A percentile compares a stretch with the other conserved stretches of the same genome.
These are phyloP conservation scores for Purpureocillium lavendulum DNA, from an alignment of 2,329 filamentous ascomycete species.

Conservation along the genomic window DNA sequence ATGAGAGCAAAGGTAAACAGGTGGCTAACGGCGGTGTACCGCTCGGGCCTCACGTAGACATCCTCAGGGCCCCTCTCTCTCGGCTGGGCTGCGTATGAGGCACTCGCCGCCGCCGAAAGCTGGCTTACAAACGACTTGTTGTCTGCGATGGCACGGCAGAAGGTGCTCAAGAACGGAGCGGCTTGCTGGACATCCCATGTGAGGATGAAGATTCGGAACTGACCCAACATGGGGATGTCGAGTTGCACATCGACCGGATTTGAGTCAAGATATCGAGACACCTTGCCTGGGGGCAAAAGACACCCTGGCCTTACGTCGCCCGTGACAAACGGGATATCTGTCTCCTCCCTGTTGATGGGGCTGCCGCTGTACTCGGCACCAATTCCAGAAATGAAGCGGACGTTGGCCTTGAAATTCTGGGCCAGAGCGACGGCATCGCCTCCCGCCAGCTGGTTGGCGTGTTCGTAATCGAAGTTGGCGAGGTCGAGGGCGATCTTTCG, in stretches of 20 bases:
- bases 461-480: slow-evolving; percentile 50
- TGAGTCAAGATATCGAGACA: slow-evolving; percentile 66
- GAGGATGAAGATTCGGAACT: slow-evolving; percentile 69
- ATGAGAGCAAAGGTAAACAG: slow-evolving; percentile 63
- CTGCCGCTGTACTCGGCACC: slow-evolving; percentile 54
- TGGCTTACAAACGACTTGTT: slow-evolving; percentile 48
- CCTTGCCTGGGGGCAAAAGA: slow-evolving; percentile 58
- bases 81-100: slow-evolving; percentile 54
- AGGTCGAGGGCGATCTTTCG: slow-evolving; percentile 52
- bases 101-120: slow-evolving; percentile 48
- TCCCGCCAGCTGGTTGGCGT: slow-evolving; percentile 48
- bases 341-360: slow-evolving; percentile 35
- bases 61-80: slow-evolving; percentile 51
- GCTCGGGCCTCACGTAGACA: slow-evolving; percentile 55
- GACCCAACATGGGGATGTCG: slow-evolving; percentile 68
- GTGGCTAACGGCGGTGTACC: slow-evolving; percentile 60
- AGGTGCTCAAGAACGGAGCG: slow-evolving; percentile 47
- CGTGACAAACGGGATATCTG: slow-evolving; percentile 29
- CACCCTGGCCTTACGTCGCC: slow-evolving; percentile 45
- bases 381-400: slow-evolving; percentile 65
- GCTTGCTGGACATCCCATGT: slow-evolving; percentile 51
- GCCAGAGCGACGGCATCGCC: slow-evolving; percentile 57
- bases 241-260: slow-evolving; percentile 72
- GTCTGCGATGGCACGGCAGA: slow-evolving; percentile 47
- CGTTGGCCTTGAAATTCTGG: slow-evolving; percentile 61